Evolutionary conservation across 2,329 filamentous ascomycete species (phyloP).

Genomic region (Trichoderma oligosporum): DNA sequence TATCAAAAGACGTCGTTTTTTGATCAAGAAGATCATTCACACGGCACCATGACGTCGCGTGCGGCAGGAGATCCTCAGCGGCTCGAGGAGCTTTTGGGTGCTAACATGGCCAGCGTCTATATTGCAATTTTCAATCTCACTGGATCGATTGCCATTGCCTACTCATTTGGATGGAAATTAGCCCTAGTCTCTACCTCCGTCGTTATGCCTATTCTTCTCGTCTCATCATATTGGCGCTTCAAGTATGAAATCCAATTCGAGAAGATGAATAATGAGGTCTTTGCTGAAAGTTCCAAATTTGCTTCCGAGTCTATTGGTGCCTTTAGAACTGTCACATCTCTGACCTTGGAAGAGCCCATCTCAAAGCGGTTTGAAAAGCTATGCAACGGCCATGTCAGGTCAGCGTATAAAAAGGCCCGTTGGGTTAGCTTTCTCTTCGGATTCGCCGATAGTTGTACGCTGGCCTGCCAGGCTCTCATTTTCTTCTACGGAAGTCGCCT

Average conservation of each 20-base stretch:
- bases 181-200: constrained; percentile 64
- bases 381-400: constrained; percentile 54
- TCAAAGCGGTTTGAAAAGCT: constrained; percentile 57
- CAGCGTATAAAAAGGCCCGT: constrained; percentile 58
- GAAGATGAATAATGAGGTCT: constrained; percentile 63
- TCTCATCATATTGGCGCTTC: constrained; percentile 49
- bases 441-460: constrained; percentile 62
- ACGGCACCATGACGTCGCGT: constrained; percentile 56
- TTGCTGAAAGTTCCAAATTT: constrained; percentile 68
- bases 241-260: constrained; percentile 64
- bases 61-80: constrained; percentile 55
- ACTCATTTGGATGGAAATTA: constrained; percentile 73
- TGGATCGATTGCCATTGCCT: constrained; percentile 63
- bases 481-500: constrained; percentile 66
- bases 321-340: constrained; percentile 66
- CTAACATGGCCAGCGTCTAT: constrained; percentile 60
- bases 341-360: constrained; percentile 67
- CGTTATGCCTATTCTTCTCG: constrained; percentile 48
- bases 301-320: constrained; percentile 70
- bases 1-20: constrained; percentile 59
- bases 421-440: constrained; percentile 64
- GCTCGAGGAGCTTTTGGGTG: constrained; percentile 59
- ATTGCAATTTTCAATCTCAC: constrained; percentile 63
- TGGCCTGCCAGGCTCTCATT: constrained; percentile 60
- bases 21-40: constrained; percentile 56